Evolutionary conservation across 176 grass and related monocot genomes (phyloP).

Genomic region (Echinochloa phyllopogon): DNA sequence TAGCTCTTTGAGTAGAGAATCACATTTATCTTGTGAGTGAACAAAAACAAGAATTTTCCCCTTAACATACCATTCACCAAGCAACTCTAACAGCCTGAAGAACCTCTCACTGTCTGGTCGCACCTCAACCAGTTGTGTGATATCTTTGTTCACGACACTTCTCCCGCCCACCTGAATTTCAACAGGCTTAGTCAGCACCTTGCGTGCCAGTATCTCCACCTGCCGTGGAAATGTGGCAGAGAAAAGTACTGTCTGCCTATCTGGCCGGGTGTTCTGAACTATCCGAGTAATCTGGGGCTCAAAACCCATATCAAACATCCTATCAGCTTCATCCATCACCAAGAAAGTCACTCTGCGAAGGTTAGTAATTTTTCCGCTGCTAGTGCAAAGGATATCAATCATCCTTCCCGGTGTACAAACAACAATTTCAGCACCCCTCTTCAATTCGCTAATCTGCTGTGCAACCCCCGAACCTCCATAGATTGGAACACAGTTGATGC

Average conservation of each 20-base stretch:
- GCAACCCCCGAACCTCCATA: conserved; percentile 97
- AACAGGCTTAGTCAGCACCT: conserved; percentile 83
- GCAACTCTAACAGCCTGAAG: conserved; percentile 78
- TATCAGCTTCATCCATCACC: conserved; percentile 98
- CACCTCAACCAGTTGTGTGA: conserved; percentile 85
- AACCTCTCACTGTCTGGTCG: conserved; percentile 81
- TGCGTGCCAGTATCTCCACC: conserved; percentile 87
- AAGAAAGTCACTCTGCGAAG: conserved; percentile 90
- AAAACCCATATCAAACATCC: conserved; percentile 99
- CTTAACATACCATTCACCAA: conserved; percentile 91
- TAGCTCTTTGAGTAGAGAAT: conserved; percentile 90
- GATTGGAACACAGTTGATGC: conserved; percentile 89
- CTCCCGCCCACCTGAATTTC: conserved; percentile 97
- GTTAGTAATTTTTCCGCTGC: conserved; percentile 94
- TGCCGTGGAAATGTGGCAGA: conserved; percentile 96
- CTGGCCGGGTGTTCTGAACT: conserved; percentile 84
- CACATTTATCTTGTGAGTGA: conserved; percentile 98
- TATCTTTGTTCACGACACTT: conserved; percentile 97
- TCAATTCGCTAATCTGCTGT: conserved; percentile 96
- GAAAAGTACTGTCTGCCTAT: conserved; percentile 93
- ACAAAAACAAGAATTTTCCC: conserved; percentile 99
- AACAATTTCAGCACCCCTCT: conserved; percentile 91
- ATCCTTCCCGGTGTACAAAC: conserved; percentile 95
- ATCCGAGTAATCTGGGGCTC: conserved; percentile 94
- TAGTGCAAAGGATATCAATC: conserved; percentile 96